These are phyloP conservation scores for Bipolaris bicolor DNA, from an alignment of 2,329 filamentous ascomycete genomes.

Conservation along the genomic window DNA sequence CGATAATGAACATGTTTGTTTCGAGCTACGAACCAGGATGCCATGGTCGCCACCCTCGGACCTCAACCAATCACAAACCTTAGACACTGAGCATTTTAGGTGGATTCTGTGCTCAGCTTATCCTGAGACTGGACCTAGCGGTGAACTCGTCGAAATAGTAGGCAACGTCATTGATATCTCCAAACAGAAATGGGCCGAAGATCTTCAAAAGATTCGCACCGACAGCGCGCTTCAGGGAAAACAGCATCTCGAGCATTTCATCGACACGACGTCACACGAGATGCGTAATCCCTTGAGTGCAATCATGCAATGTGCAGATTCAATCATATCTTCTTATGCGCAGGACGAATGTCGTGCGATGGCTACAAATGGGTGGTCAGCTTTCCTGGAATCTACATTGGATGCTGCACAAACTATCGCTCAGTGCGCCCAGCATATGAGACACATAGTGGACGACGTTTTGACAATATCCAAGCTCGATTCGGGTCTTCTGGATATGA, in stretches of 20 bases:
- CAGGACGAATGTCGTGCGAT: conserved; percentile 12
- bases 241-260: conserved; percentile 44
- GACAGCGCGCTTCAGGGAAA: conserved; percentile 42
- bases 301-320: conserved; percentile 53
- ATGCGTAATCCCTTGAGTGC: conserved; percentile 54
- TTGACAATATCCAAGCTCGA: conserved; percentile 55
- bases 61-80: conserved; percentile 14
- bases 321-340: conserved; percentile 38
- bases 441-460: conserved; percentile 56
- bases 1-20: conserved; percentile 41
- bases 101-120: conserved; percentile 44
- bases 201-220: conserved; percentile 40
- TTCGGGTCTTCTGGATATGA: conserved; percentile 51
- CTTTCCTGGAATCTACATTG: conserved; percentile 31
- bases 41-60: conserved; percentile 41
- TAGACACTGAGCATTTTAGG: conserved; percentile 22
- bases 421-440: conserved; percentile 54
- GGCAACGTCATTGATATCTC: conserved; percentile 49
- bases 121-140: conserved; percentile 29
- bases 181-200: conserved; percentile 47
- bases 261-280: conserved; percentile 49
- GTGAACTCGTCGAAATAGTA: conserved; percentile 39
- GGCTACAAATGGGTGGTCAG: conserved; percentile 17
- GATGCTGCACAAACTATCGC: conserved; percentile 53
- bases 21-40: conserved; percentile 49